Evolutionary conservation across 495 filamentous ascomycete genomes (phyloP).

Genomic region (Delitschia confertaspora): DNA sequence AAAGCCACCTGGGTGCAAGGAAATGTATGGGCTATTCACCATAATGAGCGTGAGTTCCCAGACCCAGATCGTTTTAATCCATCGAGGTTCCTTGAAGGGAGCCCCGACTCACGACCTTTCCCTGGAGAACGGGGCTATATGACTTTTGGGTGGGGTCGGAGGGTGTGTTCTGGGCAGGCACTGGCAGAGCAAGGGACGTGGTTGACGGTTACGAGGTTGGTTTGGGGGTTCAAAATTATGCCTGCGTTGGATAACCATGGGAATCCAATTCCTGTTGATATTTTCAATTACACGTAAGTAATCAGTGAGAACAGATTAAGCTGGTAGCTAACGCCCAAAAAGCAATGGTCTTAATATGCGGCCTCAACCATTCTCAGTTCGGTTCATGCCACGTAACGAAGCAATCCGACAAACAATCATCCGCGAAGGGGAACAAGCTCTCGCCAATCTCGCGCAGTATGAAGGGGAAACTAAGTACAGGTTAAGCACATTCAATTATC

Average conservation of each 20-base stretch:
- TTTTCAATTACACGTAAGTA: slow-evolving; percentile 39
- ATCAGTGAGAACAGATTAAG: too few relatives aligned
- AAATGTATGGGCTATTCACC: slow-evolving; percentile 40
- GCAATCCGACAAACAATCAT: slow-evolving; percentile 45
- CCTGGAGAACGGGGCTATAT: slow-evolving; percentile 53
- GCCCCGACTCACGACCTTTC: slow-evolving; percentile 41
- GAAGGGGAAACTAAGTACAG: slow-evolving; percentile 52
- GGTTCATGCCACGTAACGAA: slow-evolving; percentile 36
- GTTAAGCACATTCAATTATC: slow-evolving; percentile 38
- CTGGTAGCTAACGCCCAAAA: background rate
- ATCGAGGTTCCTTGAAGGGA: slow-evolving; percentile 30
- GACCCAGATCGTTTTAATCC: slow-evolving; percentile 39
- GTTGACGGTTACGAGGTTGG: slow-evolving; percentile 31
- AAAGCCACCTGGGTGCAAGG: slow-evolving; percentile 33
- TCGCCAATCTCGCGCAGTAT: slow-evolving; percentile 44
- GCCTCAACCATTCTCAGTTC: slow-evolving; percentile 34
- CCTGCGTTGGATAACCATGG: slow-evolving; percentile 43
- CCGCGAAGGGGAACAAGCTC: slow-evolving; percentile 46
- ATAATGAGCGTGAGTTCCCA: slow-evolving; percentile 39
- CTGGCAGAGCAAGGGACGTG: slow-evolving; percentile 40
- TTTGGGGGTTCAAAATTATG: slow-evolving; percentile 35
- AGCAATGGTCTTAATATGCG: slow-evolving; percentile 39
- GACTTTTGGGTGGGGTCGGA: slow-evolving; percentile 49
- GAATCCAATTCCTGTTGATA: slow-evolving; percentile 43
- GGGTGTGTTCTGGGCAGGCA: slow-evolving; percentile 36